Conservation (phyloP, 331 rosid genomes). For the Pyracantha coccinea region DNA sequence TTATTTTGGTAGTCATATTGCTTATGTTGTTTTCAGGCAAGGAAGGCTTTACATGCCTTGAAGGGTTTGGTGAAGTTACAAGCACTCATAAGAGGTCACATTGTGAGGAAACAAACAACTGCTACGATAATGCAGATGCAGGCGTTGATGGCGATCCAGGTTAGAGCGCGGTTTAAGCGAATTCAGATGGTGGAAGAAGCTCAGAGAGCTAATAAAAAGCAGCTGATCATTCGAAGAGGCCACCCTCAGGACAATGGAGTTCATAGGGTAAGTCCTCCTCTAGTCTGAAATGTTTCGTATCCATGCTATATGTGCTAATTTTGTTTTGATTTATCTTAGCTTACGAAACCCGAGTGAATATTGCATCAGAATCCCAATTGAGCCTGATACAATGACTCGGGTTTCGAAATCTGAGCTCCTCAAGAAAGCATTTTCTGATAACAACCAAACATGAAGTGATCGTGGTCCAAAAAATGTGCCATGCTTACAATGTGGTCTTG, state of each 20-base stretch:
- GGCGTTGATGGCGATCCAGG: conserved; percentile 91
- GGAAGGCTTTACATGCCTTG: conserved; percentile 81
- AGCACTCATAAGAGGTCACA: conserved; percentile 88
- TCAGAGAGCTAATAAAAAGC: conserved; percentile 19
- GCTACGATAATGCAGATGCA: conserved; percentile 69
- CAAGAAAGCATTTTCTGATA: not conserved
- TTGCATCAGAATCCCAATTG: not conserved
- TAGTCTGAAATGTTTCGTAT: not conserved
- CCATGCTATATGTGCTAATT: not conserved
- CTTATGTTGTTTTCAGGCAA: conserved; percentile 44
- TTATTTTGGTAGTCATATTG: not conserved
- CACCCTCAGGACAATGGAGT: conserved; percentile 6
- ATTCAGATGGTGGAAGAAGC: conserved; percentile 52
- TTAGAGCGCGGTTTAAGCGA: conserved; percentile 72
- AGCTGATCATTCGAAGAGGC: conserved; percentile 3
- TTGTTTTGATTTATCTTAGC: not conserved
- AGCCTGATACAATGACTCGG: not conserved
- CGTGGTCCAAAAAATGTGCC: not conserved
- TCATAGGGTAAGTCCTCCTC: conserved; percentile 23
- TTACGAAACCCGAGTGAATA: not conserved
- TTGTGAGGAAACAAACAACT: conserved; percentile 77
- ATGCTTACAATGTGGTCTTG: not conserved
- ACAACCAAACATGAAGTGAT: not conserved
- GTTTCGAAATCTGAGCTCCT: not conserved
- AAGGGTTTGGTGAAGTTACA: conserved; percentile 84